These are phyloP conservation scores for Raffaelea ambrosiae DNA, from an alignment of 2,329 filamentous ascomycete species.

Conservation along the genomic window DNA sequence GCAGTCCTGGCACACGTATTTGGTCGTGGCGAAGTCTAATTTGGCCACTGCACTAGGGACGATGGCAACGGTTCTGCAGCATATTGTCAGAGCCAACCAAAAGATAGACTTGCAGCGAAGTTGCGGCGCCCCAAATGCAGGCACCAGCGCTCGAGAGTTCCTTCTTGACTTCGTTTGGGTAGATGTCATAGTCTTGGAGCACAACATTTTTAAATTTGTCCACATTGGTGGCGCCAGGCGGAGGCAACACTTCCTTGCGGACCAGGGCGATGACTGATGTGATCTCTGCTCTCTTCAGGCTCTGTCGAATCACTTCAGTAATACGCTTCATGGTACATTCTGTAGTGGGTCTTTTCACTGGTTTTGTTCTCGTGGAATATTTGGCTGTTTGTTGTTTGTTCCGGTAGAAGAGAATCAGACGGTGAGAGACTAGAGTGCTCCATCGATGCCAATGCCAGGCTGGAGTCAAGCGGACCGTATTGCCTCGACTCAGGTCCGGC, in stretches of 20 bases:
- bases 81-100: neutral
- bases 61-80: conserved; percentile 29
- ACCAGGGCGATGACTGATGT: conserved; percentile 32
- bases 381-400: no score
- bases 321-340: conserved; percentile 37
- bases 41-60: conserved; percentile 25
- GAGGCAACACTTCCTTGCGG: conserved; percentile 24
- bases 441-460: no score
- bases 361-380: no score
- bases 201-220: conserved; percentile 31
- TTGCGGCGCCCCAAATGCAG: conserved; percentile 31
- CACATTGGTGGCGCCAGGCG: conserved; percentile 17
- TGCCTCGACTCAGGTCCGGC: no score
- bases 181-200: conserved; percentile 29
- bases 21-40: conserved; percentile 25
- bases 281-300: conserved; percentile 24
- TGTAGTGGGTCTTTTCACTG: no score
- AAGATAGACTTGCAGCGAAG: no score
- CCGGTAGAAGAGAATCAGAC: no score
- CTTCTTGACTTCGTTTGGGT: conserved; percentile 27
- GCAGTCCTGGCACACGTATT: conserved; percentile 31
- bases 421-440: no score
- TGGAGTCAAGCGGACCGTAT: no score
- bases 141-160: conserved; percentile 31
- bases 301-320: conserved; percentile 35